phyloP scores from a whole-genome alignment of 1,284 basidiomycete species.

The Heliocybe sulcata region DNA sequence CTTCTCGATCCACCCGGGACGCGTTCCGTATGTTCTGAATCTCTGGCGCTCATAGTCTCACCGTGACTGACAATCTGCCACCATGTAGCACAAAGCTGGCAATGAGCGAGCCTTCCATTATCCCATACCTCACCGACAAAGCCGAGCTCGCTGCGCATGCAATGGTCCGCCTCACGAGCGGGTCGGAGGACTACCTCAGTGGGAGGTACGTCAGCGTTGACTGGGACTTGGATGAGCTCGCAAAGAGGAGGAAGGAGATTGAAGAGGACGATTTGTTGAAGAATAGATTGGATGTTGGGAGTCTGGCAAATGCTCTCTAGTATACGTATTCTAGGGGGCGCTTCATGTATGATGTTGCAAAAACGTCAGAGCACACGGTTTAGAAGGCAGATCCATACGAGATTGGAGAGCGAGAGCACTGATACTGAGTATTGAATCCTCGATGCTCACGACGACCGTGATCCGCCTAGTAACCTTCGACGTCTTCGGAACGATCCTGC shows the following conservation, averaged over 20 bases:
- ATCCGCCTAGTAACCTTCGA: constrained; percentile 67
- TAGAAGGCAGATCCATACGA: no score
- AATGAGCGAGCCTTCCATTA: constrained; percentile 1
- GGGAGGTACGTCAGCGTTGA: constrained; percentile 6
- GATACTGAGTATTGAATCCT: no score
- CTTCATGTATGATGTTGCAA: no score
- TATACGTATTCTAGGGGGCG: no score
- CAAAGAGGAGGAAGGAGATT: constrained; percentile 6
- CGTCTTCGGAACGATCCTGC: constrained; percentile 62
- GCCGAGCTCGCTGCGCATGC: constrained; percentile 6
- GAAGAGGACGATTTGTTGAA: neutral
- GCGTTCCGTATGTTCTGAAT: constrained; percentile 1
- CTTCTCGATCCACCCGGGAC: constrained; percentile 10
- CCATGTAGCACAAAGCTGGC: neutral
- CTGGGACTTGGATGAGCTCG: constrained; percentile 10
- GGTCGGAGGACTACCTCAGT: constrained; percentile 8
- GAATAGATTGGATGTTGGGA: constrained; percentile 1
- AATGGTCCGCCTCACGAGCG: constrained; percentile 6
- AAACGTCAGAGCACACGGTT: no score
- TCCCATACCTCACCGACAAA: neutral
- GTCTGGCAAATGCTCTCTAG: neutral
- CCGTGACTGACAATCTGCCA: no score
- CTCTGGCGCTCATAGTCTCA: no score
- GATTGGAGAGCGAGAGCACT: no score
- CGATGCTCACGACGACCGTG: neutral